A percentile compares a stretch with the other conserved stretches of the same genome.
Evolutionary conservation across 1,284 basidiomycete genomes (phyloP).

Genomic region (Austroboletus niveus): DNA sequence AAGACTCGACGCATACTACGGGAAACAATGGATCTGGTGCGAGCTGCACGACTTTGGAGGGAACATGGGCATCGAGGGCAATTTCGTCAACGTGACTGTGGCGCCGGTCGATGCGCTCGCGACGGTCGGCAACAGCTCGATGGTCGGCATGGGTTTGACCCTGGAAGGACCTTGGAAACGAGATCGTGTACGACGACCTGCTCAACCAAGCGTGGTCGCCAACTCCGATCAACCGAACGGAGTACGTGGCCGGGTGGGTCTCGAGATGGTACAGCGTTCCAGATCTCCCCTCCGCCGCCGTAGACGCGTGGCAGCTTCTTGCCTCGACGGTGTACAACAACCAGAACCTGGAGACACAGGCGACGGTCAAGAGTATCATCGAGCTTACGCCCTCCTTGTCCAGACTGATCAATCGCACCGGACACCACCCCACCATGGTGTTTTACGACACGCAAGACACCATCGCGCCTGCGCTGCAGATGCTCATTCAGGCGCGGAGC

Average conservation of each 20-base stretch:
- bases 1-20: slow-evolving; percentile 39
- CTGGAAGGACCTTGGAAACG: slow-evolving; percentile 42
- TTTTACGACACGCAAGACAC: slow-evolving; percentile 40
- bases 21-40: slow-evolving; percentile 42
- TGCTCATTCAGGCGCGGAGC: slow-evolving; percentile 32
- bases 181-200: slow-evolving; percentile 43
- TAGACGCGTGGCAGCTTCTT: slow-evolving; percentile 40
- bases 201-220: slow-evolving; percentile 44
- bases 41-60: slow-evolving; percentile 44
- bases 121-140: slow-evolving; percentile 24
- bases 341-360: slow-evolving; percentile 34
- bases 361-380: slow-evolving; percentile 42
- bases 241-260: slow-evolving; percentile 37
- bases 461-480: slow-evolving; percentile 37
- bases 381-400: slow-evolving; percentile 35
- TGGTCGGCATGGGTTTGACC: slow-evolving; percentile 42
- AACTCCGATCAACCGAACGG: slow-evolving; percentile 30
- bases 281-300: slow-evolving; percentile 9
- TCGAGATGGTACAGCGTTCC: slow-evolving; percentile 36
- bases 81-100: slow-evolving; percentile 35
- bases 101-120: slow-evolving; percentile 23
- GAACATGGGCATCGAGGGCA: slow-evolving; percentile 44
- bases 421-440: slow-evolving; percentile 33
- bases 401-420: slow-evolving; percentile 36
- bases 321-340: slow-evolving; percentile 39